These are phyloP conservation scores for Balakata baccata DNA, from an alignment of 345 rosid genomes.

Conservation along the genomic window DNA sequence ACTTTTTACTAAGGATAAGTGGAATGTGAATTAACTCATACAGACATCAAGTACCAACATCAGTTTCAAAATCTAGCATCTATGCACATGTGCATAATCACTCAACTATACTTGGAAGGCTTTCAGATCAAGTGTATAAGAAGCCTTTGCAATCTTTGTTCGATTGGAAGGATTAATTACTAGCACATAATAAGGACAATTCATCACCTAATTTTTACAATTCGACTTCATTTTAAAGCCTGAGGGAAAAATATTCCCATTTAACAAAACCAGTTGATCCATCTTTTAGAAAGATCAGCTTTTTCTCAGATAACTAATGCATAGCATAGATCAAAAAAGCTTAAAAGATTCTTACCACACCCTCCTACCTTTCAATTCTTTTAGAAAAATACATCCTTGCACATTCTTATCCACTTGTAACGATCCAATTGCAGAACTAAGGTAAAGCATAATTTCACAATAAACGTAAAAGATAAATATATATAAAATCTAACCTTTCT, in stretches of 20 bases:
- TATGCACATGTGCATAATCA: background rate
- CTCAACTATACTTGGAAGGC: background rate
- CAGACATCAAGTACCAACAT: background rate
- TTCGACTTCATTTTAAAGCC: background rate
- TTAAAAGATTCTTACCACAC: background rate
- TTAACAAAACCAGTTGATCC: background rate
- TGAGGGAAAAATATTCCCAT: background rate
- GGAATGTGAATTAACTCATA: background rate
- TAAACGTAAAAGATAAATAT: too few species aligned
- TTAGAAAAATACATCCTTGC: background rate
- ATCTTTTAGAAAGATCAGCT: background rate
- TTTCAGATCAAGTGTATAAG: background rate
- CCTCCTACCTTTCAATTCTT: background rate
- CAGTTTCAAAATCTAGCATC: background rate
- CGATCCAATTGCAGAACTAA: too few species aligned
- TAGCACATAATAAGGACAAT: background rate
- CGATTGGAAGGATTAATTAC: background rate
- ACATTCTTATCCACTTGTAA: background rate
- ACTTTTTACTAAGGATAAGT: background rate
- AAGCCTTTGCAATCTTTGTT: background rate
- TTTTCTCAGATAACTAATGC: background rate
- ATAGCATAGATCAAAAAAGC: background rate
- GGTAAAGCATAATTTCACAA: too few species aligned
- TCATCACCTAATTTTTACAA: background rate
- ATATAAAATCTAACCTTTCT: constrained; percentile 56